Evolutionary conservation across 2,329 filamentous ascomycete species (phyloP), one percentile per base, ranked within the genome.

Genomic region (Hymenoscyphus repandus): DNA sequence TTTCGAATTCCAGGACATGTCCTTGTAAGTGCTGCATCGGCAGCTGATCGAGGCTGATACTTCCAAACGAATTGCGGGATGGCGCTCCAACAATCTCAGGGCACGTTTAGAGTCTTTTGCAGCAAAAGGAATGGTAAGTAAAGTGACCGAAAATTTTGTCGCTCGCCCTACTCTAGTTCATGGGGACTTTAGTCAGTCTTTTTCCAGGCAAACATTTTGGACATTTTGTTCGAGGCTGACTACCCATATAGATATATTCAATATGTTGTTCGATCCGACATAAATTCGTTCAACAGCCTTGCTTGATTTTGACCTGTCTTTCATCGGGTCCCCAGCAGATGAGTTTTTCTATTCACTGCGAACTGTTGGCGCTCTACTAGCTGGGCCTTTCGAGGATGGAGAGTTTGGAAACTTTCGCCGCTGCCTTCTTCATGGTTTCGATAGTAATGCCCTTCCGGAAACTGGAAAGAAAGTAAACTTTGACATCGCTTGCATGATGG

Each of bases 311-410:
- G 46, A 49, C 18, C 42, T 49, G 10, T 32, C 46, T 17, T 27
- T 32, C 30, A 49, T 49, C 32, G 46, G 20, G 15, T 33, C 46
- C 3, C 37, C 37, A 41, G 46, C n/a, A n/a, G 46, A 49, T 13
- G 46, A 49, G 37, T 49, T 42, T 22, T 49, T 49, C 22, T 49
- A 42, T 27, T 49, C 46, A 22, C 42, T 49, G n/a, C 38, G 46
- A 27, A 42, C 22, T 34, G 22, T 33, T 32, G 38, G n/a, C n/a
- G 37, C 11, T 32, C 42, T 49, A 27, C 38, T 49, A 6, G 6
- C 38, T 6, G 46, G 46, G 13, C 46, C 46, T 13, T 41, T 41
- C 17, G 46, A 49, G 18, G 30, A 33, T 12, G 46, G 22, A 4
- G 46, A 49, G n/a, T 11, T 33, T 11, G 46, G 38, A 20, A 18